These are phyloP conservation scores for Magnusiomyces suaveolens DNA, from an alignment of 1,139 yeast species.

Conservation along the genomic window DNA sequence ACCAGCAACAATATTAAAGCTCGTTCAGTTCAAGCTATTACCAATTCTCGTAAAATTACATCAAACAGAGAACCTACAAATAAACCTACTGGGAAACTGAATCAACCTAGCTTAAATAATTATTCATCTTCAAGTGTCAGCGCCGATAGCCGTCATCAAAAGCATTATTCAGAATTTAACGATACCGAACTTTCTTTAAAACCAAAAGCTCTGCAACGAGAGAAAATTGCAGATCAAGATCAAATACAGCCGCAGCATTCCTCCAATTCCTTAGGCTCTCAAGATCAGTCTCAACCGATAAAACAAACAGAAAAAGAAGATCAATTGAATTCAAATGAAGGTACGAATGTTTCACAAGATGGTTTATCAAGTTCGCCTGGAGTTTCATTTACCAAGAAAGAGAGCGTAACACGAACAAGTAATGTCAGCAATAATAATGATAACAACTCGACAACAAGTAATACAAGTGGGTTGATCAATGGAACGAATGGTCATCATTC, in stretches of 20 bases:
- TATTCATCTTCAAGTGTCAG: not conserved
- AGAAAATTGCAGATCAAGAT: too few relatives aligned
- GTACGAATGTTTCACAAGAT: too few relatives aligned
- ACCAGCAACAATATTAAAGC: not conserved
- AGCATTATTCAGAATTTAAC: not conserved
- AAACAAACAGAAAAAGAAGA: not conserved
- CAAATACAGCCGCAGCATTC: too few relatives aligned
- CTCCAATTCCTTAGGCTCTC: too few relatives aligned
- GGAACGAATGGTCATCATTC: not conserved
- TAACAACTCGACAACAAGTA: not conserved
- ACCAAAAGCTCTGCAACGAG: not conserved
- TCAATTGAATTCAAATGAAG: not conserved
- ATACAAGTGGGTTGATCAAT: not conserved
- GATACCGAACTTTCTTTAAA: not conserved
- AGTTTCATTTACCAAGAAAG: not conserved
- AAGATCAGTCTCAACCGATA: not conserved
- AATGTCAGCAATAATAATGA: too few relatives aligned
- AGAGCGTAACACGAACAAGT: not conserved
- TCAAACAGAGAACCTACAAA: too few relatives aligned
- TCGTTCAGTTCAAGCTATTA: too few relatives aligned
- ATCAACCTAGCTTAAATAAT: not conserved
- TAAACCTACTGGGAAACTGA: not conserved
- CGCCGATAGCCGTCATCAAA: not conserved
- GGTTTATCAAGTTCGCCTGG: not conserved
- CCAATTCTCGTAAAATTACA: too few relatives aligned